A percentile compares a stretch with the other conserved stretches of the same genome.
Evolutionary conservation across 2,329 filamentous ascomycete species (phyloP).

Genomic region (Helotiales sp.): DNA sequence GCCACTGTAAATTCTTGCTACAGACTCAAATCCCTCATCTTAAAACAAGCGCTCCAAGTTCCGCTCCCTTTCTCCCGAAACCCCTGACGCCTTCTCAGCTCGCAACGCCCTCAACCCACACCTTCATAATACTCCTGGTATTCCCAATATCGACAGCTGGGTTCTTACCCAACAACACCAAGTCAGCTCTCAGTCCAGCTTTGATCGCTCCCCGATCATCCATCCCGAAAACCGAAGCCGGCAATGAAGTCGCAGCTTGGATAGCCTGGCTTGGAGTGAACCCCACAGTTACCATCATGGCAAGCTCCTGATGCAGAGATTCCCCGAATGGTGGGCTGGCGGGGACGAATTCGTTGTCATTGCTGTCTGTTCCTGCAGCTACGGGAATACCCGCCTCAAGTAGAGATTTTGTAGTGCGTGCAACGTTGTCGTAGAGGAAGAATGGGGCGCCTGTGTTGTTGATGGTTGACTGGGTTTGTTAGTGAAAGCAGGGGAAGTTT

Average conservation of each 20-base stretch:
- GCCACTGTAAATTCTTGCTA: too few species aligned
- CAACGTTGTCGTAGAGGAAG: not conserved
- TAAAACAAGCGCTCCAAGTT: too few species aligned
- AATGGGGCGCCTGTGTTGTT: constrained; percentile 4
- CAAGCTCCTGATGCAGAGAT: not conserved
- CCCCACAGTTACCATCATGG: not conserved
- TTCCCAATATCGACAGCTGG: constrained; percentile 12
- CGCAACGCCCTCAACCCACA: not conserved
- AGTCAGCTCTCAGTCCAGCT: constrained; percentile 1
- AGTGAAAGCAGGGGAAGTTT: not conserved
- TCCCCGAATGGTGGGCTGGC: not conserved
- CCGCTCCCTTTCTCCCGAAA: too few species aligned
- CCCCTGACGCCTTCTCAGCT: not conserved
- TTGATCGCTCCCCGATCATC: constrained; percentile 9
- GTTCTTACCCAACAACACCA: constrained; percentile 2
- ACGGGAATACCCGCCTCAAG: not conserved
- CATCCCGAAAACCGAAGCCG: not conserved
- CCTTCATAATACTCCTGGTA: not conserved
- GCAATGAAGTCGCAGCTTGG: not conserved
- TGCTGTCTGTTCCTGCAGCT: constrained; percentile 3
- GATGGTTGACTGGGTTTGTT: not conserved
- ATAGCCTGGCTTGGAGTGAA: constrained; percentile 3
- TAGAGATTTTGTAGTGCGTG: not conserved
- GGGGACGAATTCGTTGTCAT: not conserved
- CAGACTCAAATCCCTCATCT: too few species aligned